phyloP scores from a whole-genome alignment of 768 basidiomycete species.

The Rhodosporidiobolus sp. region DNA sequence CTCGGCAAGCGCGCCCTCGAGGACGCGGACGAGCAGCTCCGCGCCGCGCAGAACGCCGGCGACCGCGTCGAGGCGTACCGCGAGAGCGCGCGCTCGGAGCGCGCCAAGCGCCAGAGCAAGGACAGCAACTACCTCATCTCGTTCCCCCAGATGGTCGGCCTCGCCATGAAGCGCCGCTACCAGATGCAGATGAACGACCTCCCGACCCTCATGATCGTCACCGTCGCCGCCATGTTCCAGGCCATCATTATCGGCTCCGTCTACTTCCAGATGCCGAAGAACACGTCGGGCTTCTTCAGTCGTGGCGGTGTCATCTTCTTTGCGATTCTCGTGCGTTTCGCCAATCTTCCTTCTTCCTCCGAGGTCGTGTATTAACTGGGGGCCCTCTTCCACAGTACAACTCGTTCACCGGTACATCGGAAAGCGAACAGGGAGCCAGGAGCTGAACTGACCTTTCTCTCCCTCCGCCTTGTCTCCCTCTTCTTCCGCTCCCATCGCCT shows the following conservation, averaged over 20 bases:
- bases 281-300: slow-evolving; percentile 66
- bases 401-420: slow-evolving; percentile 57
- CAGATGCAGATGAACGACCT: slow-evolving; percentile 54
- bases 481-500: slow-evolving; percentile 10
- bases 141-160: slow-evolving; percentile 54
- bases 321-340: slow-evolving; percentile 46
- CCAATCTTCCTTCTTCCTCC: not conserved
- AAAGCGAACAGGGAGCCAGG: too few relatives aligned
- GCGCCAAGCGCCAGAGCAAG: slow-evolving; percentile 49
- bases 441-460: slow-evolving; percentile 38
- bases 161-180: slow-evolving; percentile 55
- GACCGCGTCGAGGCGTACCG: slow-evolving; percentile 48
- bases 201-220: slow-evolving; percentile 43
- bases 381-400: slow-evolving; percentile 50
- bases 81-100: slow-evolving; percentile 48
- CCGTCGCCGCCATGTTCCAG: slow-evolving; percentile 18
- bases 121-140: slow-evolving; percentile 55
- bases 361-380: not conserved
- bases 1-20: slow-evolving; percentile 45
- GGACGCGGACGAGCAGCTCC: slow-evolving; percentile 44
- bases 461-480: slow-evolving; percentile 69
- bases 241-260: slow-evolving; percentile 32
- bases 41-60: slow-evolving; percentile 43
- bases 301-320: slow-evolving; percentile 76
- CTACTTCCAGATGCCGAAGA: slow-evolving; percentile 54